Evolutionary conservation across 2,329 filamentous ascomycete genomes (phyloP).

Genomic region (Fusarium falciforme): DNA sequence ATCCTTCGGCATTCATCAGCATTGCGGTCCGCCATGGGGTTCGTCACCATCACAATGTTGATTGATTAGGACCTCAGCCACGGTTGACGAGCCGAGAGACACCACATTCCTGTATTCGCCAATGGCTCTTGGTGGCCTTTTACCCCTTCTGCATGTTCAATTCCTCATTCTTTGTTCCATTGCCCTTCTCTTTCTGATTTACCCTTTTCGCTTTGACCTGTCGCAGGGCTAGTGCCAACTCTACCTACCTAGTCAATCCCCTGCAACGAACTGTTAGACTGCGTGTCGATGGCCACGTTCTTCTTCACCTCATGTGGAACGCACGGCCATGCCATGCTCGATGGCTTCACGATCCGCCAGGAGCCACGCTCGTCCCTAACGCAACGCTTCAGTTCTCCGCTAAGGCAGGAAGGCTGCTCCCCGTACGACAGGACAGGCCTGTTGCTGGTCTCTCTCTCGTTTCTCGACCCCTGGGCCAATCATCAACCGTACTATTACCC

Average conservation of each 20-base stretch:
- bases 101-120: not conserved
- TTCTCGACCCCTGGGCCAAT: conserved; percentile 25
- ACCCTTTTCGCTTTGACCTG: conserved; percentile 13
- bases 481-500: conserved; percentile 34
- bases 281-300: conserved; percentile 22
- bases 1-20: conserved; percentile 14
- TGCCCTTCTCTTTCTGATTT: not conserved
- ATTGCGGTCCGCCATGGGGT: conserved; percentile 18
- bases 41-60: not conserved
- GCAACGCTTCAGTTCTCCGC: not conserved
- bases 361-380: not conserved
- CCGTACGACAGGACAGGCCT: not conserved
- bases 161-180: not conserved
- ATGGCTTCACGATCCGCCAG: not conserved
- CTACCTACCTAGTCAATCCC: not conserved
- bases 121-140: not conserved
- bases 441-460: conserved; percentile 1
- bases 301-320: conserved; percentile 14
- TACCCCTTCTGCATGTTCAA: not conserved
- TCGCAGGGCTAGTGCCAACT: conserved; percentile 25
- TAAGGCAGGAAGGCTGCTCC: not conserved
- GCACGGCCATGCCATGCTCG: conserved; percentile 26
- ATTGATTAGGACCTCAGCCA: not conserved
- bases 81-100: not conserved
- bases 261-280: not conserved